Evolutionary conservation across 305 asterid species (phyloP).

Genomic region (Solanum hybrid): DNA sequence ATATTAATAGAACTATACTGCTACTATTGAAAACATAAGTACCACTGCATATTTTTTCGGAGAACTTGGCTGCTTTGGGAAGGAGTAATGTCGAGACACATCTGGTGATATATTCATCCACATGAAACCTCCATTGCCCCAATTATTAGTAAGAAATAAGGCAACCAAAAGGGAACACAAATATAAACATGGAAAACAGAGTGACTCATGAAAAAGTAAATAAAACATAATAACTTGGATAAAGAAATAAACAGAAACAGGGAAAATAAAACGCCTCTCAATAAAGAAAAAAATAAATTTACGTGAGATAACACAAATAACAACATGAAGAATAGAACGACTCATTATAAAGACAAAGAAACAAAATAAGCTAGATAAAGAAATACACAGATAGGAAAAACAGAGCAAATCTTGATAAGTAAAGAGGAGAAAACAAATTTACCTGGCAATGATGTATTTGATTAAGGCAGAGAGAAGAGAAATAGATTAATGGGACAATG

Average conservation of each 20-base stretch:
- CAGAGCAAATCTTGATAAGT: neutral
- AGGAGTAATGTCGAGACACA: neutral
- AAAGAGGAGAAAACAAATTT: neutral
- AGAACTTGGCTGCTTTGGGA: neutral
- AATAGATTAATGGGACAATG: neutral
- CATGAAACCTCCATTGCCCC: neutral
- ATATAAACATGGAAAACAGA: neutral
- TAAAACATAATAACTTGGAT: neutral
- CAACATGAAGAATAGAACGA: neutral
- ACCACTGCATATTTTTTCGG: neutral
- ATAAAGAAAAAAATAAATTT: too few species aligned
- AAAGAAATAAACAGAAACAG: neutral
- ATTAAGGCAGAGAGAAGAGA: neutral
- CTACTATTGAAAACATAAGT: neutral
- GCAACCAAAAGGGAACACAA: neutral
- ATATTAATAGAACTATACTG: neutral
- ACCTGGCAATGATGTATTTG: neutral
- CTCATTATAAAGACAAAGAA: neutral
- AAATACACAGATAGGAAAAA: neutral
- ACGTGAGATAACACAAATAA: neutral
- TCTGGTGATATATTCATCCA: neutral
- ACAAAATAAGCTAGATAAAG: neutral
- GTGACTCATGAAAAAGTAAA: neutral
- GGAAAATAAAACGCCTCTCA: neutral
- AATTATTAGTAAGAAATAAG: neutral